Percentiles rank a stretch among this genome's conserved stretches.
phyloP scores from a whole-genome alignment of 495 filamentous ascomycete species.

The Podospora pseudocomata region DNA sequence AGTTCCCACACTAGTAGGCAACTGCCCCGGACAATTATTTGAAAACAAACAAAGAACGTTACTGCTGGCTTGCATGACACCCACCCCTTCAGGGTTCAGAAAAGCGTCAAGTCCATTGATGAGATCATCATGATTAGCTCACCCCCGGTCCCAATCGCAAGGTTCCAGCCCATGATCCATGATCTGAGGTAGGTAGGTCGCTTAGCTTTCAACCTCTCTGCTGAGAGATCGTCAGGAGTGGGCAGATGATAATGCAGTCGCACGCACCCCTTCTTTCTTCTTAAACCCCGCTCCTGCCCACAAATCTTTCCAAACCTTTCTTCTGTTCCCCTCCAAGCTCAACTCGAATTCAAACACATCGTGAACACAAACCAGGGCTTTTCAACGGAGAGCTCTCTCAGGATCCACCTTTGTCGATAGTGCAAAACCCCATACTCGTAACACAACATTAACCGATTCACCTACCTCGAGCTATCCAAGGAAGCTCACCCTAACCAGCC shows the following conservation, averaged over 20 bases:
- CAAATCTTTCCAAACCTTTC: background rate
- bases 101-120: conserved; percentile 21
- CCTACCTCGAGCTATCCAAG: background rate
- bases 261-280: background rate
- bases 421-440: background rate
- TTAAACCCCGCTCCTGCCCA: background rate
- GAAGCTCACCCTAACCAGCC: background rate
- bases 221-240: background rate
- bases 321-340: background rate
- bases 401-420: background rate
- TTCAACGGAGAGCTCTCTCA: background rate
- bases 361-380: background rate
- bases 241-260: background rate
- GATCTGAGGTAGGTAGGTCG: background rate
- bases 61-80: no score
- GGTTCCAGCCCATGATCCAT: background rate
- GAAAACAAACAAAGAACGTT: background rate
- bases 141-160: background rate
- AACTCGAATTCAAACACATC: background rate
- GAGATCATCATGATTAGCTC: conserved; percentile 23
- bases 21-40: background rate
- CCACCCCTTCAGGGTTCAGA: background rate
- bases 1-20: background rate
- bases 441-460: background rate
- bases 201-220: background rate